A percentile compares a stretch with the other conserved stretches of the same genome.
phyloP scores from a whole-genome alignment of 208 protist species.

The Trichomonas vaginalis region DNA sequence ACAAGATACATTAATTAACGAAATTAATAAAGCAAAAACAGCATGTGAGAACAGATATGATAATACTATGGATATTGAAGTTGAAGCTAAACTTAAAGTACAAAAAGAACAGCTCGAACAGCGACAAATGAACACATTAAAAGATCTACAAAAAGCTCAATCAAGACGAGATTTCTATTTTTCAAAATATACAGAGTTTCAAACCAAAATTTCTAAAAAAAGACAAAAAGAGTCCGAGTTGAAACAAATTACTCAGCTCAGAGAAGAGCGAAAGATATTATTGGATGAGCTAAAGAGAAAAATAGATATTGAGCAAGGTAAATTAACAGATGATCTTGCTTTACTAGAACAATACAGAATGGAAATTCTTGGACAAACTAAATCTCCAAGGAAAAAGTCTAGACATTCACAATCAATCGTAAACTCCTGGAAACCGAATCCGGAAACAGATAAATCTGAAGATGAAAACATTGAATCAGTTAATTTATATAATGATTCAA shows the following conservation, averaged over 20 bases:
- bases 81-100: not conserved
- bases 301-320: not conserved
- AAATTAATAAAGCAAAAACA: not conserved
- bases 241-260: not conserved
- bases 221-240: not conserved
- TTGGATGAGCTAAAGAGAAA: not conserved
- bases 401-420: not conserved
- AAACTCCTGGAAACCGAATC: not conserved
- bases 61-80: not conserved
- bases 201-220: not conserved
- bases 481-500: not conserved
- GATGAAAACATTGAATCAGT: not conserved
- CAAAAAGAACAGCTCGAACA: not conserved
- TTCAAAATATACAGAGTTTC: not conserved
- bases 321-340: not conserved
- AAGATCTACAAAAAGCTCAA: not conserved
- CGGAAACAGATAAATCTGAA: not conserved
- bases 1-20: not conserved
- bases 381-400: not conserved
- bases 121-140: not conserved
- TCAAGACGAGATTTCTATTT: not conserved
- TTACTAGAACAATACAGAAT: not conserved
- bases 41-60: not conserved
- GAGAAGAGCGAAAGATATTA: not conserved
- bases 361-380: not conserved